Evolutionary conservation across 345 rosid species (phyloP), one percentile per base, ranked within the genome.

Genomic region (Crucihimalaya himalaica): DNA sequence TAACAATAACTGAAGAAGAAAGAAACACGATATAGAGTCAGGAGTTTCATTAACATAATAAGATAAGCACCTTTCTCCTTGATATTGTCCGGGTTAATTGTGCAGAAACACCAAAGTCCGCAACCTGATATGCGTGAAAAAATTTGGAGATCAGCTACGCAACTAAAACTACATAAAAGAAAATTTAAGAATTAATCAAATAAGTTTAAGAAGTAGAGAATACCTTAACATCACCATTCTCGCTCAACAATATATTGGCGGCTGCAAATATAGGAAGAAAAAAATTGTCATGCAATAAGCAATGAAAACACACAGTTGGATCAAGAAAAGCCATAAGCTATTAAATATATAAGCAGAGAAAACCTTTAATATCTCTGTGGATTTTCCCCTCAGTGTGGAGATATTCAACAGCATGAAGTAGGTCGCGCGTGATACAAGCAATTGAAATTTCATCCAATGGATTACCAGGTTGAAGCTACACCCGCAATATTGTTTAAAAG

Each of bases 91-190:
- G 89, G 28, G 99, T 96, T 66, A 96, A 83, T 78, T 96, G 99
- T 13, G 98, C 98, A 79, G 99, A 96, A 70, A 96, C 99, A 35
- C 99, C 99, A 88, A 96, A 96, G 83, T 92, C 99, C 21, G 99
- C 99, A 78, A 96, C 99, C 99, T 96, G 88, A 77, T 48, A 74
- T 60, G 46, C 63, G 51, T 55, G 77, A 66, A 51, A 67, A 45
- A 78, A 64, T 45, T 72, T 67, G 32, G 71, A 48, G 43, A 58
- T 60, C 77, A 78, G 77, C 16, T 56, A 56, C 47, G 18, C 48
- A 70, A 70, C 35, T 52, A 20, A 40, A 29, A 48, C 56, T 55
- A 27, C 37, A n/a, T 58, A 37, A 25, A 56, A 51, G 28, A 19
- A 45, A 73, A 23, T 4, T 52, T n/a, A 70, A 46, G 60, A 70